Conservation (phyloP, 1,284 basidiomycete genomes). For the Boletellus deceptivus region DNA sequence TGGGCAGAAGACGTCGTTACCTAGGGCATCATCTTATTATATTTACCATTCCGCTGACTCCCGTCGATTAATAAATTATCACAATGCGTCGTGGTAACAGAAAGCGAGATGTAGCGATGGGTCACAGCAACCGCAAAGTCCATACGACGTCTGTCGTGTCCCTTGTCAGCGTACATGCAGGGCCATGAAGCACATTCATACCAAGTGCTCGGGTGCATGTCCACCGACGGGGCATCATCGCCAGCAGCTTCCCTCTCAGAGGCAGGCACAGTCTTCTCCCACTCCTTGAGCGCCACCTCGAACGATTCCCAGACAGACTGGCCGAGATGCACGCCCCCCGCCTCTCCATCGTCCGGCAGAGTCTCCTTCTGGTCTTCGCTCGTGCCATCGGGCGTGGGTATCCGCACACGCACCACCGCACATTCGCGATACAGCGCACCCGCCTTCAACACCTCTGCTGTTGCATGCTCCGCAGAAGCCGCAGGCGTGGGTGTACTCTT, state of each 20-base stretch:
- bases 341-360: conserved; percentile 59
- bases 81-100: conserved; percentile 3
- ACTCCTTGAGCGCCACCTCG: conserved; percentile 58
- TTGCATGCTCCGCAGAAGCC: conserved; percentile 5
- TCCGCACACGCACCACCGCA: conserved; percentile 51
- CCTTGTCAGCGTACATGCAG: conserved; percentile 1
- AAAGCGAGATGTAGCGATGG: conserved; percentile 4
- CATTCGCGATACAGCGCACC: conserved; percentile 76
- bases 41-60: conserved; percentile 21
- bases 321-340: conserved; percentile 65
- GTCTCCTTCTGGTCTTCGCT: conserved; percentile 13
- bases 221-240: conserved; percentile 26
- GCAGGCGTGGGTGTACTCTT: conserved; percentile 39
- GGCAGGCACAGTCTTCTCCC: conserved; percentile 48
- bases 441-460: conserved; percentile 65
- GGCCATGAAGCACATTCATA: background rate
- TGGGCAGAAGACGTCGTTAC: conserved; percentile 5
- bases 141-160: conserved; percentile 1
- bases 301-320: conserved; percentile 72
- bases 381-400: conserved; percentile 37
- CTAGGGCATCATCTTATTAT: conserved; percentile 25
- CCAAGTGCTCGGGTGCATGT: conserved; percentile 19
- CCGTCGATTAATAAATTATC: conserved; percentile 30
- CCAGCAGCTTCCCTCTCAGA: conserved; percentile 21
- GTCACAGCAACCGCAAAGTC: background rate